A percentile compares a stretch with the other conserved stretches of the same genome.
Evolutionary conservation across 768 basidiomycete genomes (phyloP).

Genomic region (Tricholoma sp.): DNA sequence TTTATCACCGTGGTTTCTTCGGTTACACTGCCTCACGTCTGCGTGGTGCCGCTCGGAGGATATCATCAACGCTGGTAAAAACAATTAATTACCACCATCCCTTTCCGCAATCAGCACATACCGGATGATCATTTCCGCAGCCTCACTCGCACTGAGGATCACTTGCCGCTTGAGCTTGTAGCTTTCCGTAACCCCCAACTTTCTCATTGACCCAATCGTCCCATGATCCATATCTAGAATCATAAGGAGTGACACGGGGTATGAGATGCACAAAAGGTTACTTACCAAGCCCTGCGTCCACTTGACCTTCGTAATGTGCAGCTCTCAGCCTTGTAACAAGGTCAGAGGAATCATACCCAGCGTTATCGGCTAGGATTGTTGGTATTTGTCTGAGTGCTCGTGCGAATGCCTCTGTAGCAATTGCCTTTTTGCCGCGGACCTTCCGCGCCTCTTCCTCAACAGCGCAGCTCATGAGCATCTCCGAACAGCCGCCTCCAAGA

Average conservation of each 20-base stretch:
- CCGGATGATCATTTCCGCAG: conserved; percentile 98
- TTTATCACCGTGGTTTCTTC: background rate
- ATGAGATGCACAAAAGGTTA: conserved; percentile 1
- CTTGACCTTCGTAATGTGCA: conserved; percentile 86
- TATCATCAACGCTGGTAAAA: conserved; percentile 76
- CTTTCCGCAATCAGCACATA: conserved; percentile 27
- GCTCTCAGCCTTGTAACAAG: conserved; percentile 86
- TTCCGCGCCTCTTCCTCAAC: conserved; percentile 84
- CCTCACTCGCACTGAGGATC: conserved; percentile 90
- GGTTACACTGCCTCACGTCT: conserved; percentile 72
- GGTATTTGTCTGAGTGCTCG: conserved; percentile 92
- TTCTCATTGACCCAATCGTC: conserved; percentile 79
- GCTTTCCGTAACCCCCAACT: conserved; percentile 89
- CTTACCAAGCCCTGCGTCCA: conserved; percentile 85
- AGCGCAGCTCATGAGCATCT: conserved; percentile 96
- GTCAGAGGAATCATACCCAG: conserved; percentile 96
- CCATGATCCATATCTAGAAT: conserved; percentile 82
- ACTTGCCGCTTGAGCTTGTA: conserved; percentile 98
- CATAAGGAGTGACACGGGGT: background rate
- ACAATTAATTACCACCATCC: background rate
- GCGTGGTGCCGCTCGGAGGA: conserved; percentile 79
- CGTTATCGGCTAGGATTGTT: conserved; percentile 95
- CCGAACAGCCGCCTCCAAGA: conserved; percentile 94
- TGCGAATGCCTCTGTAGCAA: conserved; percentile 90
- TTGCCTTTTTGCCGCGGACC: conserved; percentile 90